Base-by-base conservation (phyloP, 495 filamentous ascomycete genomes). In the Jackrogersella minutella region DNA sequence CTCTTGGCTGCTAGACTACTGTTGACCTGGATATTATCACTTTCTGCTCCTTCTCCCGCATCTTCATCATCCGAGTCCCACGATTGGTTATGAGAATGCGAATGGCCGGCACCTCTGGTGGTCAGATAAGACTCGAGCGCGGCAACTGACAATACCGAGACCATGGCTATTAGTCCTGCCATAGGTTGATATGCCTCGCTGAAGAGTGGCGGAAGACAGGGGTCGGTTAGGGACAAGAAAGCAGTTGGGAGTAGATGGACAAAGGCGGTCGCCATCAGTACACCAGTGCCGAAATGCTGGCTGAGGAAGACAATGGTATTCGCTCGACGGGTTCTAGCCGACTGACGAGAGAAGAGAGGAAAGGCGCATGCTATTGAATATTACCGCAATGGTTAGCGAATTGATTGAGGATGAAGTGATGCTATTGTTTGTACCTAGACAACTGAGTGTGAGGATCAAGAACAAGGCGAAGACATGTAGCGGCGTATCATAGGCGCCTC, bases 231-330 rank as follows among this genome's bases (percentile, higher is more conserved):
- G 6, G 91, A 94, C 36, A 84, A 76, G 73, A 94, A 94, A 30
- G 92, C 92, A 2, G 91, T 94, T 9, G 92, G 92, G 3, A 96
- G 88, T 7, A 88, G 80, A 75, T 95, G 92, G 22, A 95, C 92
- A 71, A 96, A 96, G 40, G 92, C 91, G n/a, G 92, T 93, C 16
- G 92, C 91, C 62, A 95, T 90, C 28, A 96, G 78, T 7, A 96
- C 92, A 19, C 92, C 92, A 4, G 92, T 95, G 34, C 92, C 92
- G 66, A 96, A 93, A 76, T 94, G 90, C 51, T 91, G 89, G 26
- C 89, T 91, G 43, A 90, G 74, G 76, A 93, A 93, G 64, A 93
- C 78, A 64, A 87, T 83, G 58, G 69, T 80, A 51, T 70, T 73
- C 64, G 82, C 77, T 41, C 75, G 68, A 62, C 76, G 71, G 63